Base-by-base conservation (phyloP, 495 filamentous ascomycete species). In the Penicillium riverlandense region DNA sequence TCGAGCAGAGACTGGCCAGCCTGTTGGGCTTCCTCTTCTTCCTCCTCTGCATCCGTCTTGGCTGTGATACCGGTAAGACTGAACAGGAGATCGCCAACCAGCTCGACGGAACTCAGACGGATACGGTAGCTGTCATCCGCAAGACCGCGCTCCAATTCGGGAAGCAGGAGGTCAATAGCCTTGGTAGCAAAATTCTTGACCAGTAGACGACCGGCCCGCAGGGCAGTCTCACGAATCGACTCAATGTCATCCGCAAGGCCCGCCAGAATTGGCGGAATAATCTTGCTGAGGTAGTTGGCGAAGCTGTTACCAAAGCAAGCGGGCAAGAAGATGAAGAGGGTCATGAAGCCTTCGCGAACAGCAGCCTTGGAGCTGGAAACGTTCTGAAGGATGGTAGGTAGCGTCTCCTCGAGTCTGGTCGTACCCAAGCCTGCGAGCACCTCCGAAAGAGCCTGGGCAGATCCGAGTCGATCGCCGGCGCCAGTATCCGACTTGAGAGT, bases 251-350 rank as follows among this genome's bases (percentile, higher is more conserved):
- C 92, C 12, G 92, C 94, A 59, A 98, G 78, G 56, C 94, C 94
- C 37, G 87, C 80, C 47, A 98, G 75, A 54, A 98, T 97, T 4
- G 92, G 90, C 2, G 92, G 92, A 57, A 98, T 96, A 55, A 98
- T 95, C 58, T 83, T 88, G 74, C 83, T 86, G 40, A 98, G 84
- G 57, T 98, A 98, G 57, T 86, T 84, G 48, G 92, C 87, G 61
- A 98, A 98, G 69, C 90, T 95, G 74, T 97, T 97, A 52, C 92
- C 92, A 59, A 98, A 98, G 66, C 92, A 98, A 44, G 94, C 94
- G 12, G 92, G 92, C 66, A 98, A 80, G 75, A 95, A 98, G 51
- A 98, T 96, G 68, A 98, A 98, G 34, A 98, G 77, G 27, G 92
- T 95, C 92, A 98, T 98, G 74, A 97, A 98, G 31, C 92, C 92